phyloP scores from a whole-genome alignment of 31 red algal genomes.

The Odonthalia washingtoniensis region DNA sequence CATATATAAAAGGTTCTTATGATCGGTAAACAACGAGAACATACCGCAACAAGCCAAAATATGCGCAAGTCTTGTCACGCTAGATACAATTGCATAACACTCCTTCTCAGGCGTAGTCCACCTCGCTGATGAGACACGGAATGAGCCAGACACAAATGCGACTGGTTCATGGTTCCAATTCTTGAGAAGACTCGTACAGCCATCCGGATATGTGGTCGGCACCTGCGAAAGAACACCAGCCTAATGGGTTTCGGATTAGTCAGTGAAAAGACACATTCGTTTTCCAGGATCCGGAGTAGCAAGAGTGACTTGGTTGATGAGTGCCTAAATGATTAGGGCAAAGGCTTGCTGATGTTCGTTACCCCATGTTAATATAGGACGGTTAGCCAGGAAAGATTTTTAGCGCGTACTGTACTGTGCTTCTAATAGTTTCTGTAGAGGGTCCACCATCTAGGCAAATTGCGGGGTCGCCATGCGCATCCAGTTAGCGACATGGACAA shows the following conservation, averaged over 20 bases:
- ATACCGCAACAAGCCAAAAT: neutral
- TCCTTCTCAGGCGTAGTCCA: constrained; percentile 1
- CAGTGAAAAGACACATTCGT: neutral
- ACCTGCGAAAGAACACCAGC: neutral
- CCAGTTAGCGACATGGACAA: constrained; percentile 52
- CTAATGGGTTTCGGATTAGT: neutral
- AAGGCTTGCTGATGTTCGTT: neutral
- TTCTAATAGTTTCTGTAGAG: constrained; percentile 23
- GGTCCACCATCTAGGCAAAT: constrained; percentile 12
- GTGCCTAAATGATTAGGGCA: neutral
- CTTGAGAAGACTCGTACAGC: neutral
- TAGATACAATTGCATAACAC: neutral
- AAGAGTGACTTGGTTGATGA: neutral
- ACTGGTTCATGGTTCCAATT: neutral
- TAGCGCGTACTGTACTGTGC: neutral
- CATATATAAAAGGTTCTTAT: constrained; percentile 3
- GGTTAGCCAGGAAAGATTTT: neutral
- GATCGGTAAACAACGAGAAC: too few species aligned
- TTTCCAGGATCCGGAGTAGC: neutral
- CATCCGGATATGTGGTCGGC: neutral
- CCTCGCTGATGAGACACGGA: neutral
- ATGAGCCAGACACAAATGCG: constrained; percentile 3
- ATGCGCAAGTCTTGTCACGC: neutral
- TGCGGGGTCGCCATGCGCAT: constrained; percentile 51
- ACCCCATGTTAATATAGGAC: neutral